A percentile compares a stretch with the other conserved stretches of the same genome.
Conservation (phyloP, 179 eudicot species). For the Spergularia azorica region DNA sequence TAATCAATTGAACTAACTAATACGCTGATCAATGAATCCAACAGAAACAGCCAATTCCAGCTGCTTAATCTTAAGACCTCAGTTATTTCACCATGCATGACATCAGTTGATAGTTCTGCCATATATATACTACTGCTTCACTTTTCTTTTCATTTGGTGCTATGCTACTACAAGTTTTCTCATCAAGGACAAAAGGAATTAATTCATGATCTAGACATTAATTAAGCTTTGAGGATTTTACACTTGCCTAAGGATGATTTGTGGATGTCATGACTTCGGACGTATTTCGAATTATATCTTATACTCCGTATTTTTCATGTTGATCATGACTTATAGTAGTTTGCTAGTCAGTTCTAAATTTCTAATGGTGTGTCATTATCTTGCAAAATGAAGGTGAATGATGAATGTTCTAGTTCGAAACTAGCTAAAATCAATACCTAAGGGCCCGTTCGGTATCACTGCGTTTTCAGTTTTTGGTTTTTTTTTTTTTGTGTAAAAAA, state of each 20-base stretch:
- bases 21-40: slow-evolving; percentile 11
- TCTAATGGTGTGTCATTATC: slow-evolving; percentile 37
- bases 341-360: background rate
- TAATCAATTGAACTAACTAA: slow-evolving; percentile 22
- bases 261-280: background rate
- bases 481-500: too few species aligned
- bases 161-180: background rate
- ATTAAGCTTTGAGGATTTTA: background rate
- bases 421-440: too few species aligned
- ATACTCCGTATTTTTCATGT: slow-evolving; percentile 4
- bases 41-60: slow-evolving; percentile 16
- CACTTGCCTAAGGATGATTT: slow-evolving; percentile 3
- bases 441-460: too few species aligned
- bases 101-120: background rate
- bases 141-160: background rate
- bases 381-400: slow-evolving; percentile 20
- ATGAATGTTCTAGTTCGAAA: background rate
- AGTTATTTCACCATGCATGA: background rate
- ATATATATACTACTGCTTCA: background rate
- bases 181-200: slow-evolving; percentile 6
- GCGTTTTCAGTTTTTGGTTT: too few species aligned
- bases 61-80: background rate
- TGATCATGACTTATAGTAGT: slow-evolving; percentile 20
- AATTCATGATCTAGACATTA: background rate
- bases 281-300: background rate